These are phyloP conservation scores for Boletus subparvulus DNA, from an alignment of 768 basidiomycete genomes.

Conservation along the genomic window DNA sequence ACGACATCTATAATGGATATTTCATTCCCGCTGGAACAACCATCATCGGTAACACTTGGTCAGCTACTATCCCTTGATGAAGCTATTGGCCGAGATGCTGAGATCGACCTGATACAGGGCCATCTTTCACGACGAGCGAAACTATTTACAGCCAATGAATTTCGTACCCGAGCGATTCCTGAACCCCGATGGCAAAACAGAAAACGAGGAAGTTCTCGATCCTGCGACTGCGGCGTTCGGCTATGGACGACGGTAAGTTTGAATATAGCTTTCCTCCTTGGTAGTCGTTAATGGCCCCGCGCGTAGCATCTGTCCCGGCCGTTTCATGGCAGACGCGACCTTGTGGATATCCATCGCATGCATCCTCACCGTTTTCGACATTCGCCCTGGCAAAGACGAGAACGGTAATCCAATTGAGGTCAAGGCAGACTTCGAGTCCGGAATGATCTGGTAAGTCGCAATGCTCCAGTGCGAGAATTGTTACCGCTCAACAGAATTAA, in stretches of 20 bases:
- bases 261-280: not conserved
- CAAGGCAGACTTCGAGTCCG: constrained; percentile 28
- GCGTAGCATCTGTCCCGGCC: constrained; percentile 42
- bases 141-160: constrained; percentile 33
- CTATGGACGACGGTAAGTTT: constrained; percentile 35
- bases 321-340: constrained; percentile 43
- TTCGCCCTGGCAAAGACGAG: constrained; percentile 20
- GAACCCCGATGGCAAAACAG: constrained; percentile 34
- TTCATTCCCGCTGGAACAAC: constrained; percentile 42
- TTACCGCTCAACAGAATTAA: constrained; percentile 1
- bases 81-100: not conserved
- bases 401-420: constrained; percentile 17
- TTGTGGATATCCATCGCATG: constrained; percentile 37
- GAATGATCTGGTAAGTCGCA: constrained; percentile 31
- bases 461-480: not conserved
- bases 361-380: constrained; percentile 29
- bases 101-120: constrained; percentile 28
- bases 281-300: not conserved
- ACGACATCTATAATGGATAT: constrained; percentile 32
- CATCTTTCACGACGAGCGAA: constrained; percentile 38
- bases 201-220: constrained; percentile 31
- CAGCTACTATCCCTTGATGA: not conserved
- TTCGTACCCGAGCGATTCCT: constrained; percentile 43
- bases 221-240: constrained; percentile 35
- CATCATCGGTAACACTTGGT: constrained; percentile 63